These are phyloP conservation scores for Ophiostoma australiae DNA, from an alignment of 2,329 filamentous ascomycete genomes.

Conservation along the genomic window DNA sequence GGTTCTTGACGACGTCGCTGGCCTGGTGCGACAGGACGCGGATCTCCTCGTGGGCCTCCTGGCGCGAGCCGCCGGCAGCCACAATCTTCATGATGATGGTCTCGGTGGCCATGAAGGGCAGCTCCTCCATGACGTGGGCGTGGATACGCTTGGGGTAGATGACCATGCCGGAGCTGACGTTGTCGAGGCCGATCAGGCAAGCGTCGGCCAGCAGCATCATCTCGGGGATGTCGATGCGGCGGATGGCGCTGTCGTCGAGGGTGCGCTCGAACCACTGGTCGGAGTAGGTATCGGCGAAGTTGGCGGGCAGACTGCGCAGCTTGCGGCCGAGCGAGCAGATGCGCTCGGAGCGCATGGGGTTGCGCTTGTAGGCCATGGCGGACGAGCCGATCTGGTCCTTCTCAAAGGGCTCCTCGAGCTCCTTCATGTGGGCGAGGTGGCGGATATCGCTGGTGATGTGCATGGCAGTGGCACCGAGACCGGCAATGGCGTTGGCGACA, in stretches of 20 bases:
- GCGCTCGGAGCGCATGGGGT: conserved; percentile 50
- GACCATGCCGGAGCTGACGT: conserved; percentile 61
- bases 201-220: conserved; percentile 64
- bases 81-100: conserved; percentile 73
- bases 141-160: conserved; percentile 72
- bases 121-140: conserved; percentile 63
- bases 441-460: conserved; percentile 67
- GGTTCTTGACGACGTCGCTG: conserved; percentile 44
- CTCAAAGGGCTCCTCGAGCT: conserved; percentile 81
- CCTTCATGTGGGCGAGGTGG: conserved; percentile 52
- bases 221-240: conserved; percentile 61
- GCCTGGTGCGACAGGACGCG: conserved; percentile 77
- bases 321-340: conserved; percentile 42
- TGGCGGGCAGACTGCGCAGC: conserved; percentile 33
- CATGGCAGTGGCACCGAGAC: conserved; percentile 72
- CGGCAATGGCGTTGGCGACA: conserved; percentile 74
- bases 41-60: conserved; percentile 84
- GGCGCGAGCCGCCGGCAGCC: conserved; percentile 63
- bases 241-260: conserved; percentile 70
- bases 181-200: conserved; percentile 57
- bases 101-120: conserved; percentile 58
- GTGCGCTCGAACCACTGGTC: conserved; percentile 71
- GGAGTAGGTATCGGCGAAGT: conserved; percentile 61
- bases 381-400: conserved; percentile 69
- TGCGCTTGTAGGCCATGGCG: conserved; percentile 50